Evolutionary conservation across 805 yeast species (phyloP), one percentile per base, ranked within the genome.

Genomic region (Brettanomyces bruxellensis): DNA sequence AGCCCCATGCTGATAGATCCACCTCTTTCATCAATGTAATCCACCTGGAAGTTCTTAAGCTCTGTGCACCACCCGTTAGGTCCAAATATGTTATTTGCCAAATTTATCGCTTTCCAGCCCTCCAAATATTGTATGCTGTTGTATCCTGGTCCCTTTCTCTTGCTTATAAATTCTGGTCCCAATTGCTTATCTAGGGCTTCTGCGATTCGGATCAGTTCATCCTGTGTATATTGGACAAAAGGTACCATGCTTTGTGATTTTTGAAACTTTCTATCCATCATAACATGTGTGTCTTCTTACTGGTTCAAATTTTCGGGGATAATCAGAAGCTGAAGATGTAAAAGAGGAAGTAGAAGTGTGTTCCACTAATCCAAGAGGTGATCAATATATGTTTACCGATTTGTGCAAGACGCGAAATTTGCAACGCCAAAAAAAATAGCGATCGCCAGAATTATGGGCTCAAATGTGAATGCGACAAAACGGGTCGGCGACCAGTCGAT

Each of bases 1-100:
- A 86, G 66, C 1, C 93, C 93, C 60, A 86, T 68, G 25, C 79
- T 73, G 49, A 69, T 75, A 41, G 76, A 69, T 5, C 81, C 80
- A 36, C 76, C 76, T 38, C 71, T 72, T 34, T 78, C 79, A 56
- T 86, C 95, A 41, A 83, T 67, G 54, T 75, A 86, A 59, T 86
- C 95, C 14, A 85, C 83, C 28, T 75, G 79, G 13, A 80, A 74
- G 39, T 70, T 71, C 49, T 77, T 76, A 4, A 86, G 73, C 55
- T 85, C 91, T 0, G 89, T 79, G 52, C 73, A 71, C 95, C 95
- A 86, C 1, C 93, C 93, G 57, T 84, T 80, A 55, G 82, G 85
- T 0, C 95, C 95, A 70, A 86, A 85, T 3, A 86, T 79, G 54
- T 81, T 83, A 56, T 86, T 86, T 12, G 95, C 95, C 41, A 86